Evolutionary conservation across 345 rosid genomes (phyloP), one percentile per base, ranked within the genome.

Genomic region (Murraya koenigii): DNA sequence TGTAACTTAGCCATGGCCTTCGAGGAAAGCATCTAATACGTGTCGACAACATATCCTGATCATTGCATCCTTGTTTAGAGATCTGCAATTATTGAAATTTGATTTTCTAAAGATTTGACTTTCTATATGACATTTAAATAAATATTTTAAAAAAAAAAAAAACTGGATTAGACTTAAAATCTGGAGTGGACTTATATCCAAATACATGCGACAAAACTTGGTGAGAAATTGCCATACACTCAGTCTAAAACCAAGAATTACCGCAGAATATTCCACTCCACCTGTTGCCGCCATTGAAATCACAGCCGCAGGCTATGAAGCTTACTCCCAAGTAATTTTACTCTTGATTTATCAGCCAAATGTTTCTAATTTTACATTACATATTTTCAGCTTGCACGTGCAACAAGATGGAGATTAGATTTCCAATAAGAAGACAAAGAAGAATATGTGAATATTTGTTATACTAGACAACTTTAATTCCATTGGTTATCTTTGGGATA

Each of bases 21-120:
- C 3, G 49, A 44, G 49, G 5, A 4, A 44, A 11, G 5, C 13
- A 3, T 13, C 4, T 11, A 44, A 3, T 44, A 44, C 13, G 49
- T 11, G 1, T 3, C 4, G 15, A 44, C 0, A 44, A 44, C 13
- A 44, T 44, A 13, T 13, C 1, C 0, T 13, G 5, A 44, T 44
- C 0, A 0, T 44, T 44, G 13, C 15, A 44, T 13, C 17, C 4
- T 13, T 0, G 4, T 44, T 44, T 44, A 1, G 1, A 11, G 0
- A 44, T 44, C 1, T 3, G 5, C 5, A 44, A 52, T 14, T 52
- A 52, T 17, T 52, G 22, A 14, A 52, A 52, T 52, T 52, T 49
- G 19, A 49, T 17, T 49, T 4, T 15, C 15, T 49, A 49, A 47
- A 1, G 0, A 49, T 49, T 15, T 17, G 22, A 52, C 56, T 52